Percentiles rank a stretch among this genome's conserved stretches.
phyloP scores from a whole-genome alignment of 2,329 filamentous ascomycete genomes.

The Ophiostoma pallidulum region DNA sequence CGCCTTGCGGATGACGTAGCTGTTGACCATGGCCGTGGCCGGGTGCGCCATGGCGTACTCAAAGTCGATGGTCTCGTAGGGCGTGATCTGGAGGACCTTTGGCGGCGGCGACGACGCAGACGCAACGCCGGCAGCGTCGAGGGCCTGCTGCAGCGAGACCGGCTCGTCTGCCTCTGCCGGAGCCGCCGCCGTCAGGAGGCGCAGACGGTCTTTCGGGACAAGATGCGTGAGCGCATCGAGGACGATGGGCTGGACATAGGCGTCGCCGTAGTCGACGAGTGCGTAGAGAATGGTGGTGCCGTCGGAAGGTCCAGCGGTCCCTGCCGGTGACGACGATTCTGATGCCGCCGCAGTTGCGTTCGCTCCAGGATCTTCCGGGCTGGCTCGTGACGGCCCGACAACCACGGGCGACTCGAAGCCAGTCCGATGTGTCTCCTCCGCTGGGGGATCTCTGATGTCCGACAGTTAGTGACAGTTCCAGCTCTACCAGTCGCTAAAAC shows the following conservation, averaged over 20 bases:
- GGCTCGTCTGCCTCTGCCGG: constrained; percentile 19
- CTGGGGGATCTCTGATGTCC: background rate
- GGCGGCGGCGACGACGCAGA: constrained; percentile 15
- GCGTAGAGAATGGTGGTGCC: constrained; percentile 56
- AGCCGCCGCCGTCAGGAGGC: constrained; percentile 26
- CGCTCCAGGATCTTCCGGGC: background rate
- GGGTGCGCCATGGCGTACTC: constrained; percentile 57
- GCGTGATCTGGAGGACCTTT: constrained; percentile 63
- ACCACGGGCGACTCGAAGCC: background rate
- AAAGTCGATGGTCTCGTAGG: constrained; percentile 85
- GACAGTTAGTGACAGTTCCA: no score
- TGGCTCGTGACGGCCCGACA: background rate
- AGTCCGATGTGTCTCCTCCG: background rate
- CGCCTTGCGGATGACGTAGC: constrained; percentile 92
- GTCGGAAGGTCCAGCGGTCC: constrained; percentile 4
- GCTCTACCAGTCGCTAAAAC: no score
- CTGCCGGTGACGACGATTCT: background rate
- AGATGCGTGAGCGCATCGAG: constrained; percentile 57
- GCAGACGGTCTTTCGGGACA: constrained; percentile 46
- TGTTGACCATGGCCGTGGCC: constrained; percentile 61
- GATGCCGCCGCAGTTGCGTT: background rate
- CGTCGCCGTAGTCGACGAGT: constrained; percentile 73
- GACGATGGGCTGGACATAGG: constrained; percentile 83
- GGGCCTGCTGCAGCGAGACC: constrained; percentile 27
- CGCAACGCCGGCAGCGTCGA: constrained; percentile 22